Percentiles rank a stretch among this genome's conserved stretches.
phyloP scores from a whole-genome alignment of 2,329 filamentous ascomycete genomes.

The Pseudogymnoascus sp. region DNA sequence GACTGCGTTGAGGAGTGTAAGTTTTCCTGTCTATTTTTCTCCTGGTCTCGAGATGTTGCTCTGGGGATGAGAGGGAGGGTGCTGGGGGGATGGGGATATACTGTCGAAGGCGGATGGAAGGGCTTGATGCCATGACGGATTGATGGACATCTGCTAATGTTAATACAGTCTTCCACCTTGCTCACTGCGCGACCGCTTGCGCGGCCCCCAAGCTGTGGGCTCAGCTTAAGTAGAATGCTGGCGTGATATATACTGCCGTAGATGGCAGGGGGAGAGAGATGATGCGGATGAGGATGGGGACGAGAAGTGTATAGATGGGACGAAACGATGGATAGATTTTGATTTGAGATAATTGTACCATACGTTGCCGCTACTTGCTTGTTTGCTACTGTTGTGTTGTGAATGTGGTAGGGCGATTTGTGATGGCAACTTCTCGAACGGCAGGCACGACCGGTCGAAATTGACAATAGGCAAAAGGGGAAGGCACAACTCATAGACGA shows the following conservation, averaged over 20 bases:
- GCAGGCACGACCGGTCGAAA: not conserved
- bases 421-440: not conserved
- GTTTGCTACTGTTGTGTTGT: not conserved
- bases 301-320: constrained; percentile 13
- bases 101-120: not conserved
- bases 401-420: not conserved
- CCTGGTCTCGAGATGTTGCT: not conserved
- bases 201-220: constrained; percentile 95
- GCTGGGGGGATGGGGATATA: not conserved
- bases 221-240: constrained; percentile 67
- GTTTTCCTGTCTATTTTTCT: constrained; percentile 32
- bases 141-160: constrained; percentile 9
- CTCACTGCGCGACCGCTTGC: constrained; percentile 87
- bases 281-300: constrained; percentile 24
- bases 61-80: not conserved
- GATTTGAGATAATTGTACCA: constrained; percentile 1
- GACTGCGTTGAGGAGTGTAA: constrained; percentile 99
- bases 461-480: not conserved
- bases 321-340: not conserved
- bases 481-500: not conserved
- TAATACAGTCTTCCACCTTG: constrained; percentile 88
- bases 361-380: not conserved
- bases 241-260: constrained; percentile 12
- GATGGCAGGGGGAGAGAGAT: constrained; percentile 21
- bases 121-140: not conserved